Percentiles rank a stretch among this genome's conserved stretches.
Evolutionary conservation across 371 early-diverging fungal genomes (phyloP).

Genomic region (Cladochytrium tenue): DNA sequence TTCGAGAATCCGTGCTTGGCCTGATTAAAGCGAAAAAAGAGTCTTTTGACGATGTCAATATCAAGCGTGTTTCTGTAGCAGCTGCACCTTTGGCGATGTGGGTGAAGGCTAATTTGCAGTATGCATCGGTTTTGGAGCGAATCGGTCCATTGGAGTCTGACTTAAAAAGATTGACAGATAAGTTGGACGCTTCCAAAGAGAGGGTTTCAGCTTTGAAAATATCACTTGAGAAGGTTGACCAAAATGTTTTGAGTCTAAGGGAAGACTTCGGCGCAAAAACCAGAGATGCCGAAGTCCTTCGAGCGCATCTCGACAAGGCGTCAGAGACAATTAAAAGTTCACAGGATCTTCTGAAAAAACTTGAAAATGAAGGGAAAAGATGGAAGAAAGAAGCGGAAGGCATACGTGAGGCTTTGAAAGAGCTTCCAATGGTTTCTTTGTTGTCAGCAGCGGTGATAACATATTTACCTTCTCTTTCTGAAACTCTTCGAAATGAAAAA

Average conservation of each 20-base stretch:
- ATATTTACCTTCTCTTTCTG: slow-evolving; percentile 44
- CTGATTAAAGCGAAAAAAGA: slow-evolving; percentile 48
- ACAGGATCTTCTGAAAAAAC: slow-evolving; percentile 51
- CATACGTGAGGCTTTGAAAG: slow-evolving; percentile 26
- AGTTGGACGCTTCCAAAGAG: slow-evolving; percentile 42
- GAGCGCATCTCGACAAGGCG: slow-evolving; percentile 41
- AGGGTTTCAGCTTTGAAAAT: slow-evolving; percentile 38
- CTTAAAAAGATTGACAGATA: slow-evolving; percentile 35
- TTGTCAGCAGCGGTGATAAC: slow-evolving; percentile 47
- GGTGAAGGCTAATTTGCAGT: slow-evolving; percentile 60
- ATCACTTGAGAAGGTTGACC: slow-evolving; percentile 45
- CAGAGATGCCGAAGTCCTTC: slow-evolving; percentile 51
- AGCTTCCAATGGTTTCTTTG: slow-evolving; percentile 35
- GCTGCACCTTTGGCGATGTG: slow-evolving; percentile 61
- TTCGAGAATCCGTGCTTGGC: slow-evolving; percentile 46
- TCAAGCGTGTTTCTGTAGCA: slow-evolving; percentile 50
- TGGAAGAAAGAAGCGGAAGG: slow-evolving; percentile 46
- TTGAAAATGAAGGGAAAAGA: slow-evolving; percentile 49
- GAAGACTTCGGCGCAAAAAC: slow-evolving; percentile 52
- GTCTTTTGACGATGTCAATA: slow-evolving; percentile 55
- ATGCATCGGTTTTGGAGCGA: slow-evolving; percentile 50
- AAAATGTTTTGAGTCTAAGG: slow-evolving; percentile 41
- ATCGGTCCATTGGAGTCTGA: slow-evolving; percentile 52
- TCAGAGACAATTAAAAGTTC: slow-evolving; percentile 37
- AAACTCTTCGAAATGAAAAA: slow-evolving; percentile 32